Evolutionary conservation across 2,329 filamentous ascomycete genomes (phyloP), one percentile per base, ranked within the genome.

Genomic region (Fusarium siculi): DNA sequence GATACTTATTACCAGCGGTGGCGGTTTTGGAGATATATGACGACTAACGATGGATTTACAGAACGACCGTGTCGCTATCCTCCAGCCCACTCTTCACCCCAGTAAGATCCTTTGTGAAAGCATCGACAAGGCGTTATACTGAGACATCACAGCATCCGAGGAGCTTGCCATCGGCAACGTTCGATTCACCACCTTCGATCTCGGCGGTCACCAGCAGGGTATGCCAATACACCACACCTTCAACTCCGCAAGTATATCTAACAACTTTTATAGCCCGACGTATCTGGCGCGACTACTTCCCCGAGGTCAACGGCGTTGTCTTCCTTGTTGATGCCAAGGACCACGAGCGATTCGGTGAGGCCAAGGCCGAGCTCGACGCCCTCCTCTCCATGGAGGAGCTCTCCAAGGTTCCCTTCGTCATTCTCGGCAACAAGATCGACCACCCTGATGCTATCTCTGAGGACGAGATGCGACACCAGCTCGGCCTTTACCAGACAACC

Each of bases 351-450:
- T 93, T 99, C 83, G 83, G 89, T 79, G 96, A 99, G 87, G 93
- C 95, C 81, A 98, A 98, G 88, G 96, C 93, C 79, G 96, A 99
- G 87, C 93, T 99, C 72, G 96, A 99, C 81, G 95, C 93, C 60
- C 93, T 98, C 58, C 89, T 99, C 76, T 91, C 93, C 72, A 98
- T 99, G 96, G 96, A 99, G 86, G 96, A 98, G 82, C 90, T 99
- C 43, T 87, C 91, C 82, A 98, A 97, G 88, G 96, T 97, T 14
- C 96, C 96, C 61, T 98, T 98, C 84, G 90, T 98, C 70, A 91
- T 99, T 78, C 90, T 99, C 73, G 96, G 96, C 78, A 99, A 99
- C 91, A 99, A 99, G 91, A 99, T 99, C 83, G 96, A 99, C 84
- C 95, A 98, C 87, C 95, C 95, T 60, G 93, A 97, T 77, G 96